These are phyloP conservation scores for Penicillium samsonianum DNA, from an alignment of 495 filamentous ascomycete genomes.

Conservation along the genomic window DNA sequence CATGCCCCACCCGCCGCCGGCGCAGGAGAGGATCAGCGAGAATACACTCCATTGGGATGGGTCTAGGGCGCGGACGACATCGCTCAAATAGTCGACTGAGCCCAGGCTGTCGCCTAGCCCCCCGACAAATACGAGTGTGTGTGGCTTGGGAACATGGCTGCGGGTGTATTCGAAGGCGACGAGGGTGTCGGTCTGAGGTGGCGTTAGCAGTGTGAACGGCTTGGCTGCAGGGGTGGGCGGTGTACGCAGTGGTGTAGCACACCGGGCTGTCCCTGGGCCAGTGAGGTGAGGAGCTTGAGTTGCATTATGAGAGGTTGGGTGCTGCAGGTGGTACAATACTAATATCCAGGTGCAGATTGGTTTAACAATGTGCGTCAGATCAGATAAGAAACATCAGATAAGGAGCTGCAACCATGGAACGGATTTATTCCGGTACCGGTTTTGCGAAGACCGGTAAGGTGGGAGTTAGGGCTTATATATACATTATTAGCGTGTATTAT, in stretches of 20 bases:
- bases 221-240: neutral
- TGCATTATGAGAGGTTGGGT: constrained; percentile 17
- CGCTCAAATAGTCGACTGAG: constrained; percentile 56
- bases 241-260: constrained; percentile 32
- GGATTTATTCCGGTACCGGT: neutral
- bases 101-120: constrained; percentile 70
- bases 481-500: neutral
- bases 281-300: constrained; percentile 23
- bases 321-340: neutral
- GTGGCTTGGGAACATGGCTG: constrained; percentile 25
- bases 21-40: constrained; percentile 55
- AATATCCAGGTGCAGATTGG: neutral
- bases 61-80: constrained; percentile 51
- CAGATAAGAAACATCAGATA: constrained; percentile 29
- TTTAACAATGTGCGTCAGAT: constrained; percentile 20
- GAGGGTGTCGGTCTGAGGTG: constrained; percentile 23
- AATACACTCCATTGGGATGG: constrained; percentile 58
- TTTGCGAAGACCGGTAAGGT: neutral
- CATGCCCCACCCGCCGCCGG: constrained; percentile 72
- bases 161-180: constrained; percentile 34
- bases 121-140: constrained; percentile 33
- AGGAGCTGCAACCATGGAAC: neutral
- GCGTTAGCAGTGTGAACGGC: neutral
- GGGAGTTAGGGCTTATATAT: constrained; percentile 12
- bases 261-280: constrained; percentile 28